These are phyloP conservation scores for Fusarium bactridioides DNA, from an alignment of 2,329 filamentous ascomycete species.

Conservation along the genomic window DNA sequence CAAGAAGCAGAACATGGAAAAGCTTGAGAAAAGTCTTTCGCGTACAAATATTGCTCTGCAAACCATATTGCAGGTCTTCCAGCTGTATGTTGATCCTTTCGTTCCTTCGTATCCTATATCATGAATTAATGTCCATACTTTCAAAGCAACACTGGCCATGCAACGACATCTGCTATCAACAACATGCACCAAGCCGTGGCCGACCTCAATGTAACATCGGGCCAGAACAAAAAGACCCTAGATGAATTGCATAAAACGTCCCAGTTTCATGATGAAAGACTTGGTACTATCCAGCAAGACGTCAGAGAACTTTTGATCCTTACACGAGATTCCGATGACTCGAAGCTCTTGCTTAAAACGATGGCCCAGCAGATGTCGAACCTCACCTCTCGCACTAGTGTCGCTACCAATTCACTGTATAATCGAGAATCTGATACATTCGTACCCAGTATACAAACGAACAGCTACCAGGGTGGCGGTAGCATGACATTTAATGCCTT, in stretches of 20 bases:
- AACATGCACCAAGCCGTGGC: rapidly evolving
- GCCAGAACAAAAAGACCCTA: no score
- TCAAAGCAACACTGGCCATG: rapidly evolving
- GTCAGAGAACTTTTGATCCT: rapidly evolving
- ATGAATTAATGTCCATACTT: rapidly evolving
- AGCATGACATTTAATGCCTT: rapidly evolving
- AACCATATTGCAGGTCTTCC: rapidly evolving
- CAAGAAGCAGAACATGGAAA: not conserved
- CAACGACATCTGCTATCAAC: rapidly evolving
- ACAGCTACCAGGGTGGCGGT: not conserved
- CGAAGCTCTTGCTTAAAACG: rapidly evolving
- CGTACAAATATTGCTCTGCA: not conserved
- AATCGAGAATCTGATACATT: rapidly evolving
- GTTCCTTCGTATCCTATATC: no score
- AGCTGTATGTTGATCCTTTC: not conserved
- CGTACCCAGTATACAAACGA: rapidly evolving
- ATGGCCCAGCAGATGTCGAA: rapidly evolving
- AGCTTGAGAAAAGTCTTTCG: rapidly evolving
- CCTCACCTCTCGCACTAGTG: rapidly evolving
- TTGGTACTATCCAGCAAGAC: rapidly evolving
- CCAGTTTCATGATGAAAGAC: rapidly evolving
- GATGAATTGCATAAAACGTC: rapidly evolving
- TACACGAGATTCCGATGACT: rapidly evolving
- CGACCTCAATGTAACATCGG: rapidly evolving
- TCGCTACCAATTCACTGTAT: rapidly evolving